A percentile compares a stretch with the other conserved stretches of the same genome.
Evolutionary conservation across 768 basidiomycete genomes (phyloP).

Genomic region (Boletellus ananiceps): DNA sequence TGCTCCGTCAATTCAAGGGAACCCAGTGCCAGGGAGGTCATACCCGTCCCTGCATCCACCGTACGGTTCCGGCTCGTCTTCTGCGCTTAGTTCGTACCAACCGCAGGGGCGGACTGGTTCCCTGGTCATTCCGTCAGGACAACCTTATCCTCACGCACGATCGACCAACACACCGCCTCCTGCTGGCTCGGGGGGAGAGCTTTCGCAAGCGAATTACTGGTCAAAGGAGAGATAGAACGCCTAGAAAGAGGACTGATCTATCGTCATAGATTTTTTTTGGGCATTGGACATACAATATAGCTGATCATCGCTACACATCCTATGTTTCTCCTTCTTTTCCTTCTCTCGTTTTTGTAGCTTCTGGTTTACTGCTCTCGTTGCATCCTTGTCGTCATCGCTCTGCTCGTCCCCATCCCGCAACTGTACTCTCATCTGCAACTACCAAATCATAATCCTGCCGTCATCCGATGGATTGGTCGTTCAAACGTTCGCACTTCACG

Average conservation of each 20-base stretch:
- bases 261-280: conserved; percentile 10
- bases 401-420: conserved; percentile 10
- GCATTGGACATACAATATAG: conserved; percentile 3
- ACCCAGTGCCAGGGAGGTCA: conserved; percentile 22
- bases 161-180: conserved; percentile 24
- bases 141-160: conserved; percentile 26
- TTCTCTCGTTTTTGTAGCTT: background rate
- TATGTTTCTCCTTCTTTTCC: background rate
- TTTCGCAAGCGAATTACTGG: conserved; percentile 29
- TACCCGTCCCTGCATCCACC: conserved; percentile 28
- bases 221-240: conserved; percentile 16
- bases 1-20: conserved; percentile 18
- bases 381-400: conserved; percentile 6
- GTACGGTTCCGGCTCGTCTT: conserved; percentile 16
- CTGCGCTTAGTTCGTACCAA: conserved; percentile 21
- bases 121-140: conserved; percentile 17
- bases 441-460: conserved; percentile 10
- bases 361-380: conserved; percentile 6
- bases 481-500: conserved; percentile 15
- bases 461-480: conserved; percentile 1
- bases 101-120: conserved; percentile 22
- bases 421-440: conserved; percentile 12
- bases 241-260: conserved; percentile 7
- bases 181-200: conserved; percentile 23
- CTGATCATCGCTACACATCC: conserved; percentile 3